These are phyloP conservation scores for Marchantia polymorpha DNA, from an alignment of 225 moss, liverwort and hornwort genomes.

Conservation along the genomic window DNA sequence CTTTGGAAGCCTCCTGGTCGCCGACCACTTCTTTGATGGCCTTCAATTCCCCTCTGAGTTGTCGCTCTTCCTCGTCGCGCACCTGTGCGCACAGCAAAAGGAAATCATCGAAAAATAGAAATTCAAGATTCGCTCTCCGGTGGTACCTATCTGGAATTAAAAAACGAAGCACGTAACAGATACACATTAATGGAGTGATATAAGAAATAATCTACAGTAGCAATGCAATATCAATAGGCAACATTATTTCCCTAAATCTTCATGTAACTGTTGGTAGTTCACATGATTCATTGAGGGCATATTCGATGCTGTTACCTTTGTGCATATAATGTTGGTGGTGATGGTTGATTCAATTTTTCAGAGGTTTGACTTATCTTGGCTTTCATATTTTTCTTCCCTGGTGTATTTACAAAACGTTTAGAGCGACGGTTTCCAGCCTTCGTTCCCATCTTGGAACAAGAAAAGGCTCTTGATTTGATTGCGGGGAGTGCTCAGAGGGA, in stretches of 20 bases:
- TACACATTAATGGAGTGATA: neutral
- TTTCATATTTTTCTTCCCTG: neutral
- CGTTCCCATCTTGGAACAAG: neutral
- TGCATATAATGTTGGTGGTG: neutral
- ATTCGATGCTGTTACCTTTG: neutral
- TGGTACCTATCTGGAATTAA: neutral
- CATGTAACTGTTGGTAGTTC: too few relatives aligned
- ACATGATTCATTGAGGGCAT: neutral
- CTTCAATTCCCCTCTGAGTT: constrained; percentile 28
- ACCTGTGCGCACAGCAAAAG: constrained; percentile 18
- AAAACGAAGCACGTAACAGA: neutral
- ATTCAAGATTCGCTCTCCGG: neutral
- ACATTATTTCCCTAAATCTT: too few relatives aligned
- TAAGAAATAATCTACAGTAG: too few relatives aligned
- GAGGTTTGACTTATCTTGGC: neutral
- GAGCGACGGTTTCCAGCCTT: neutral
- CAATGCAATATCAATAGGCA: too few relatives aligned
- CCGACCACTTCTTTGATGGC: constrained; percentile 34
- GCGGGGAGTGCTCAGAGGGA: neutral
- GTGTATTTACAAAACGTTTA: neutral
- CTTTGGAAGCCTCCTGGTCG: constrained; percentile 11
- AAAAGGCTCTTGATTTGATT: neutral
- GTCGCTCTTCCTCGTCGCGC: constrained; percentile 6
- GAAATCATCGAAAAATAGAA: neutral
- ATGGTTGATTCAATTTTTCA: neutral